phyloP scores from a whole-genome alignment of 2,329 filamentous ascomycete species.

The Neonectria ditissima region DNA sequence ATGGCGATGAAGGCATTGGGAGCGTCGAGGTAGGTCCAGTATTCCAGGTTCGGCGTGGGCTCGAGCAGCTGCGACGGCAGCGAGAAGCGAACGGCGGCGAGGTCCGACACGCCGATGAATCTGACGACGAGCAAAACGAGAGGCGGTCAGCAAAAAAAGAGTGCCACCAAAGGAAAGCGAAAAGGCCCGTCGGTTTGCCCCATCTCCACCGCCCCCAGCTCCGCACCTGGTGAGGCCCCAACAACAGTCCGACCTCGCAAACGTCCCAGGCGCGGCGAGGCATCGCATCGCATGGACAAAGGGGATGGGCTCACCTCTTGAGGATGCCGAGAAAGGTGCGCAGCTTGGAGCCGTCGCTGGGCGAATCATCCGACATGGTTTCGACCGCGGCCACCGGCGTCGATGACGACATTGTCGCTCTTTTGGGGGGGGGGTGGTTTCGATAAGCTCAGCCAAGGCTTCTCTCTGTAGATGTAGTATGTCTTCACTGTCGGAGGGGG shows the following conservation, averaged over 20 bases:
- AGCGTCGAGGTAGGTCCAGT: conserved; percentile 98
- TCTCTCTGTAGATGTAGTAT: neutral
- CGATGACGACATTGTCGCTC: conserved; percentile 54
- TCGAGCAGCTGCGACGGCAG: conserved; percentile 95
- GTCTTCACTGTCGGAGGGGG: conserved; percentile 1
- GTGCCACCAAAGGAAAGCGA: conserved; percentile 6
- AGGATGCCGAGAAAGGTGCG: conserved; percentile 89
- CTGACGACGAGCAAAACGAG: conserved; percentile 58
- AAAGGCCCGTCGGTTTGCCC: conserved; percentile 4
- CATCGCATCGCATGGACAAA: conserved; percentile 27
- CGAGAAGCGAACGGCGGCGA: conserved; percentile 95
- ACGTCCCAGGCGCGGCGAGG: conserved; percentile 27
- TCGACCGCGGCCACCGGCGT: conserved; percentile 48
- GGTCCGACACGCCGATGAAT: conserved; percentile 96
- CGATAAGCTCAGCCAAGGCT: conserved; percentile 22
- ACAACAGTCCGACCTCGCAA: conserved; percentile 34
- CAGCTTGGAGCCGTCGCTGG: conserved; percentile 88
- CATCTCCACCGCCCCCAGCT: conserved; percentile 32
- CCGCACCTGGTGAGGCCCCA: conserved; percentile 20
- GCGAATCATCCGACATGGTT: conserved; percentile 56
- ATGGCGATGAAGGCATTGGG: conserved; percentile 88
- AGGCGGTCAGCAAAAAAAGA: conserved; percentile 44
- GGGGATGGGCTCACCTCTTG: conserved; percentile 74
- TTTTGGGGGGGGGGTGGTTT: conserved; percentile 9
- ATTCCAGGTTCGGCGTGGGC: conserved; percentile 96